Evolutionary conservation across 768 basidiomycete species (phyloP).

Genomic region (Russula abietina): DNA sequence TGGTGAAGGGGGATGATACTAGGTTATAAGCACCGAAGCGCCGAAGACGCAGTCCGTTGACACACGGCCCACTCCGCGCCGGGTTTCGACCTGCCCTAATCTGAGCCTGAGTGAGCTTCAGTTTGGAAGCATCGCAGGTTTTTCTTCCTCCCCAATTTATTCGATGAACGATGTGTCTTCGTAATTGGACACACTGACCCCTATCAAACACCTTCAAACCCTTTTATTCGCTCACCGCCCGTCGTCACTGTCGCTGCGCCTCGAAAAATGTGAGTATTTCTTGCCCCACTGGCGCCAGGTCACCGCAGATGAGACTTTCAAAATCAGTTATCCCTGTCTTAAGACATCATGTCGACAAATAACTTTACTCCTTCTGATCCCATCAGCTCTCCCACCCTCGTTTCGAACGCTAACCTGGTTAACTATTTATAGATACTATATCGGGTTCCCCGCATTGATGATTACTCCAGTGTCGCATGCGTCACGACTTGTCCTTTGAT

Average conservation of each 20-base stretch:
- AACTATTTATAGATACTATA: background rate
- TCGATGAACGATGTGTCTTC: background rate
- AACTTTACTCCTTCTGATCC: background rate
- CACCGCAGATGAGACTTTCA: constrained; percentile 14
- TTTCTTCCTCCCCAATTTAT: no score
- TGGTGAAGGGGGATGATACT: background rate
- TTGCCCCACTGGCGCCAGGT: background rate
- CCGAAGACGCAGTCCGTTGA: no score
- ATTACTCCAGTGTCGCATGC: background rate
- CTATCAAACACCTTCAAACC: background rate
- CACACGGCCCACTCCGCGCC: background rate
- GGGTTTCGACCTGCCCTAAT: constrained; percentile 10
- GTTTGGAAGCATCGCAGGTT: no score
- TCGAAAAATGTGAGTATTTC: constrained; percentile 11
- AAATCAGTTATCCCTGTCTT: constrained; percentile 25
- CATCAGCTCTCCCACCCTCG: background rate
- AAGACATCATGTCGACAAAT: constrained; percentile 21
- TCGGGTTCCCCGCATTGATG: background rate
- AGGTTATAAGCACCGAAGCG: no score
- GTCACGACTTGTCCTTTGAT: background rate
- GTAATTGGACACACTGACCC: background rate
- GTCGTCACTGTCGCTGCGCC: background rate
- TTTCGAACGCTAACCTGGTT: background rate
- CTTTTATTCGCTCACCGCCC: background rate
- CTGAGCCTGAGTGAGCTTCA: background rate